These are phyloP conservation scores for Gossypium gossypioides DNA, from an alignment of 441 rosid genomes.

Conservation along the genomic window DNA sequence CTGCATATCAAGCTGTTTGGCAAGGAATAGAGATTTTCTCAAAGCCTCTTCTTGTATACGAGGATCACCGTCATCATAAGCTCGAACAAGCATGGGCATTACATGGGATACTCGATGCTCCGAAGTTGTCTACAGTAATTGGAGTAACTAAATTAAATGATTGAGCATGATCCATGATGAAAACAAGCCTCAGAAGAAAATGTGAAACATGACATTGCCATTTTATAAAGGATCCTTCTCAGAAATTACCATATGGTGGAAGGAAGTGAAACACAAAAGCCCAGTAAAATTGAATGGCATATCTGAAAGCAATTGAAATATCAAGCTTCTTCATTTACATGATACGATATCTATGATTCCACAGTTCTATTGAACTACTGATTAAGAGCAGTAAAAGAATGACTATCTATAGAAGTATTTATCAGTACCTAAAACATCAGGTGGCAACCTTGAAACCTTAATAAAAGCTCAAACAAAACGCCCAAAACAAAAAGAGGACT, in stretches of 20 bases:
- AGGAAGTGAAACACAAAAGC: not conserved
- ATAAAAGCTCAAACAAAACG: not conserved
- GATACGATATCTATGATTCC: not conserved
- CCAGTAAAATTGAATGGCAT: not conserved
- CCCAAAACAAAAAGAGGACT: not conserved
- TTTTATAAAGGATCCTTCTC: not conserved
- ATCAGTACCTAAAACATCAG: not conserved
- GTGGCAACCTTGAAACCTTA: not conserved
- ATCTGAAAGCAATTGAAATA: not conserved
- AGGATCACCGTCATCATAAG: slow-evolving; percentile 82
- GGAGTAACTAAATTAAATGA: slow-evolving; percentile 9
- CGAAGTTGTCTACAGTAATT: slow-evolving; percentile 50
- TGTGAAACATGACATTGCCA: not conserved
- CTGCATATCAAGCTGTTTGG: slow-evolving; percentile 80
- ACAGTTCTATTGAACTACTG: not conserved
- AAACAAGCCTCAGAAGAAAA: not conserved
- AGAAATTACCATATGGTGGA: not conserved
- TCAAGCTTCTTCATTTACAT: not conserved
- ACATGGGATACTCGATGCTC: slow-evolving; percentile 60
- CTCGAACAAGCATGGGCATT: slow-evolving; percentile 76
- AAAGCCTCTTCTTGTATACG: slow-evolving; percentile 85
- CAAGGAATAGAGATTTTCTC: slow-evolving; percentile 63
- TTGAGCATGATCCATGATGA: slow-evolving; percentile 2
- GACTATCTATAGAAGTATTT: not conserved
- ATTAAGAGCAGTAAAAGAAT: not conserved